Evolutionary conservation across 306 rosid genomes (phyloP).

Genomic region (Sicyos edulis): DNA sequence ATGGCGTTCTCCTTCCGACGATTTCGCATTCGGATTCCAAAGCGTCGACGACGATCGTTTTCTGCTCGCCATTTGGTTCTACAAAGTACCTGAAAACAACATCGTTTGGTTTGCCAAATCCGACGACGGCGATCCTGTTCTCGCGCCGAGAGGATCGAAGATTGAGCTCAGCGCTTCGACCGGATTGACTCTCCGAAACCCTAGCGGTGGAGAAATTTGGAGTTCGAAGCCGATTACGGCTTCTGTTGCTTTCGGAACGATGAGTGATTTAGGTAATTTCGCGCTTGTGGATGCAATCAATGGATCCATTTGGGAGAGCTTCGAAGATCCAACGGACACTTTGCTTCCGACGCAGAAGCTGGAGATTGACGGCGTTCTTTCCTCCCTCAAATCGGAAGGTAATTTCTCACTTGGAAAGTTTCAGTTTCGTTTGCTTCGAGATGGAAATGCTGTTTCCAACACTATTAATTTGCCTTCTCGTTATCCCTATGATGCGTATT

Average conservation of each 20-base stretch:
- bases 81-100: slow-evolving; percentile 30
- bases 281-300: slow-evolving; percentile 23
- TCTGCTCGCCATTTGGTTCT: slow-evolving; percentile 49
- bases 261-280: slow-evolving; percentile 44
- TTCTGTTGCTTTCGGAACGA: slow-evolving; percentile 12
- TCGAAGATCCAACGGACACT: slow-evolving; percentile 32
- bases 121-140: slow-evolving; percentile 4
- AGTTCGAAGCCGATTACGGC: not conserved
- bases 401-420: slow-evolving; percentile 38
- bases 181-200: slow-evolving; percentile 35
- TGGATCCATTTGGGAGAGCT: slow-evolving; percentile 40
- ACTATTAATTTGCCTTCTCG: slow-evolving; percentile 31
- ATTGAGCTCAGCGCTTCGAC: slow-evolving; percentile 23
- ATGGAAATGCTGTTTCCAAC: slow-evolving; percentile 32
- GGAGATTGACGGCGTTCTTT: slow-evolving; percentile 25
- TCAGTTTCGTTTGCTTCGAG: slow-evolving; percentile 26
- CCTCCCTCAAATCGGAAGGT: slow-evolving; percentile 23
- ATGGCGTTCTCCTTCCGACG: slow-evolving; percentile 47
- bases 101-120: slow-evolving; percentile 45
- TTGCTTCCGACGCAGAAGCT: slow-evolving; percentile 42
- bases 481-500: slow-evolving; percentile 27
- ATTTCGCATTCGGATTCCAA: slow-evolving; percentile 42
- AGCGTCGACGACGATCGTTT: not conserved
- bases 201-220: slow-evolving; percentile 27
- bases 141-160: slow-evolving; percentile 39